phyloP scores from a whole-genome alignment of 148 eudicot genomes.

The Camellia lanceoleosa region DNA sequence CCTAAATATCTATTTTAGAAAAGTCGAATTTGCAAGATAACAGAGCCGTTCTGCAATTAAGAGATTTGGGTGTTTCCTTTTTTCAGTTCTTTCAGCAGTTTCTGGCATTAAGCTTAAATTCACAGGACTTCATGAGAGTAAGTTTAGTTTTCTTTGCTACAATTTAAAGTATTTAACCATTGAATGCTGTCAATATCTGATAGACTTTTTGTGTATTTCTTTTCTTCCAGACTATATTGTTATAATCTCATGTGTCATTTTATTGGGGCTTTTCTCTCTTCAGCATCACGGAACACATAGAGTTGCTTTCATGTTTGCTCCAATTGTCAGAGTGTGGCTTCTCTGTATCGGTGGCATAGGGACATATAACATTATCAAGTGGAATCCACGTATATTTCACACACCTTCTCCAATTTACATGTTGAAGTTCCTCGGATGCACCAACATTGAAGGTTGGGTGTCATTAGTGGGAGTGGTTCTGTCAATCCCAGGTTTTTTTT shows the following conservation, averaged over 20 bases:
- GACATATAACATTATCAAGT: constrained; percentile 48
- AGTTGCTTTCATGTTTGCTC: constrained; percentile 71
- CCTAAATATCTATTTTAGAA: neutral
- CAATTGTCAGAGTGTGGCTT: constrained; percentile 62
- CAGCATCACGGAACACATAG: constrained; percentile 65
- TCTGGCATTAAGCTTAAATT: constrained; percentile 33
- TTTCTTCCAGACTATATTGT: constrained; percentile 44
- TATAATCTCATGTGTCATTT: constrained; percentile 45
- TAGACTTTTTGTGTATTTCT: neutral
- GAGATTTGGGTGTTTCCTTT: constrained; percentile 28
- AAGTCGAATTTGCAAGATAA: neutral
- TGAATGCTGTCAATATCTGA: neutral
- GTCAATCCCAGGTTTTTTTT: too few relatives aligned
- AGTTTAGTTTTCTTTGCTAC: too few relatives aligned
- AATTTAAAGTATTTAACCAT: neutral
- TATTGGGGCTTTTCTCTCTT: constrained; percentile 48
- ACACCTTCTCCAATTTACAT: constrained; percentile 67
- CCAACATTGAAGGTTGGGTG: constrained; percentile 55
- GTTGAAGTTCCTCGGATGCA: constrained; percentile 43
- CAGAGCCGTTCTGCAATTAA: neutral
- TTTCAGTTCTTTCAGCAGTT: constrained; percentile 31
- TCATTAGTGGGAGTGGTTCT: neutral
- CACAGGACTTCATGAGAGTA: too few relatives aligned
- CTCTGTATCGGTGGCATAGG: constrained; percentile 60
- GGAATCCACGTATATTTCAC: constrained; percentile 44